Conservation (phyloP, 1,139 yeast species). For the Suhomyces bribrorum region DNA sequence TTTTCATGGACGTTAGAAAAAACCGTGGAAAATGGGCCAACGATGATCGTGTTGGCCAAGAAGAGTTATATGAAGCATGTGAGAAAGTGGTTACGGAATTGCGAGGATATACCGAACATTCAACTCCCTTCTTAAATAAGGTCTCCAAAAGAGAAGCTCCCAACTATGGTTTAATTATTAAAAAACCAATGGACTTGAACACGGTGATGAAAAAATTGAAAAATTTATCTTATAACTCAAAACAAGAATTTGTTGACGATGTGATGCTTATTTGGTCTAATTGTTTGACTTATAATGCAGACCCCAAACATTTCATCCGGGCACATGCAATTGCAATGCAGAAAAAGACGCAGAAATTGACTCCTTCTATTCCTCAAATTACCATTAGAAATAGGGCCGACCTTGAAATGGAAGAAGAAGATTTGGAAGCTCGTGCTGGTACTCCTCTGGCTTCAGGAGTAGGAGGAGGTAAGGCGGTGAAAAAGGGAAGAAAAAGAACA, state of each 20-base stretch:
- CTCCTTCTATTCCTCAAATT: slow-evolving; percentile 88
- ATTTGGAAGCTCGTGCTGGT: slow-evolving; percentile 27
- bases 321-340: slow-evolving; percentile 97
- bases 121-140: slow-evolving; percentile 91
- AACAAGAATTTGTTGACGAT: slow-evolving; percentile 89
- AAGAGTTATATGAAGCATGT: slow-evolving; percentile 94
- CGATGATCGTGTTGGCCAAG: slow-evolving; percentile 94
- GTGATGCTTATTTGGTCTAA: slow-evolving; percentile 94
- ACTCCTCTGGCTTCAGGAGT: slow-evolving; percentile 25
- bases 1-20: slow-evolving; percentile 89
- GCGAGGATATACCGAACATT: slow-evolving; percentile 91
- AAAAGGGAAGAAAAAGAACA: slow-evolving; percentile 46
- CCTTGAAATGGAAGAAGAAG: slow-evolving; percentile 77
- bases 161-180: slow-evolving; percentile 85
- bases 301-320: slow-evolving; percentile 88
- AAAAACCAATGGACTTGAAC: slow-evolving; percentile 94
- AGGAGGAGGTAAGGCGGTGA: slow-evolving; percentile 36
- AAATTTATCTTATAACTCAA: slow-evolving; percentile 75
- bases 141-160: slow-evolving; percentile 98
- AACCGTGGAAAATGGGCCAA: slow-evolving; percentile 97
- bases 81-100: slow-evolving; percentile 91
- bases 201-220: slow-evolving; percentile 91
- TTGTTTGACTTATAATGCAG: slow-evolving; percentile 90
- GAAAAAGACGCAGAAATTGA: slow-evolving; percentile 72
- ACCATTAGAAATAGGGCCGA: slow-evolving; percentile 78